Percentiles rank a stretch among this genome's conserved stretches.
These are phyloP conservation scores for Sugiyamaella japonica DNA, from an alignment of 1,139 yeast genomes.

Conservation along the genomic window DNA sequence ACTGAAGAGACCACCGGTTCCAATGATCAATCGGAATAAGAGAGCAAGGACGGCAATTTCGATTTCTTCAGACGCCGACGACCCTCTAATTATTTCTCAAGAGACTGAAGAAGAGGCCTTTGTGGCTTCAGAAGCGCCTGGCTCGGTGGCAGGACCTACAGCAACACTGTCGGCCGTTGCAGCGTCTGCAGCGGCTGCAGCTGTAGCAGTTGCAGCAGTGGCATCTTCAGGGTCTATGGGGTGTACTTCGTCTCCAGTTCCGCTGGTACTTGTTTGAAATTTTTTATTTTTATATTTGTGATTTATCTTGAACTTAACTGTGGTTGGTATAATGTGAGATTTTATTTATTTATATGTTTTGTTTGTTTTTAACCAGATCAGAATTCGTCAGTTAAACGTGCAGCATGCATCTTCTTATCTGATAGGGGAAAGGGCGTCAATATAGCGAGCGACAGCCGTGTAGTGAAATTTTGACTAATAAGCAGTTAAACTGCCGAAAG, in stretches of 20 bases:
- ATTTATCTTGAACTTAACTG: background rate
- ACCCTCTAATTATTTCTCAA: background rate
- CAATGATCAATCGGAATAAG: background rate
- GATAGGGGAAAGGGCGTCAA: background rate
- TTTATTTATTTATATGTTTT: background rate
- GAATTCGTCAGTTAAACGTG: background rate
- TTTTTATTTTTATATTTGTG: background rate
- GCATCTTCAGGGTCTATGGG: conserved; percentile 4
- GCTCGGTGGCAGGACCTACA: background rate
- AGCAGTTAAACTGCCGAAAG: background rate
- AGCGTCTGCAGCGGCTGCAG: conserved; percentile 5
- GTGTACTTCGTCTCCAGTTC: background rate
- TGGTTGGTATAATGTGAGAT: background rate
- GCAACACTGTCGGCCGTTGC: background rate
- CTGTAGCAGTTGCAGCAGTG: conserved; percentile 7
- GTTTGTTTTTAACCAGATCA: background rate
- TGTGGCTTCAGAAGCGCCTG: background rate
- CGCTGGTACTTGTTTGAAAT: background rate
- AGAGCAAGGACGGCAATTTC: conserved; percentile 5
- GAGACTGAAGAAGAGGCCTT: background rate
- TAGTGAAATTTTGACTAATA: conserved; percentile 9
- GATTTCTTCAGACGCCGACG: background rate
- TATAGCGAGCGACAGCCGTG: background rate
- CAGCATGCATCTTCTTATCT: background rate
- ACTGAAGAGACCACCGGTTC: background rate